Conservation (phyloP, 108 stramenopile genomes). For the Chaetoceros tenuissimus region DNA sequence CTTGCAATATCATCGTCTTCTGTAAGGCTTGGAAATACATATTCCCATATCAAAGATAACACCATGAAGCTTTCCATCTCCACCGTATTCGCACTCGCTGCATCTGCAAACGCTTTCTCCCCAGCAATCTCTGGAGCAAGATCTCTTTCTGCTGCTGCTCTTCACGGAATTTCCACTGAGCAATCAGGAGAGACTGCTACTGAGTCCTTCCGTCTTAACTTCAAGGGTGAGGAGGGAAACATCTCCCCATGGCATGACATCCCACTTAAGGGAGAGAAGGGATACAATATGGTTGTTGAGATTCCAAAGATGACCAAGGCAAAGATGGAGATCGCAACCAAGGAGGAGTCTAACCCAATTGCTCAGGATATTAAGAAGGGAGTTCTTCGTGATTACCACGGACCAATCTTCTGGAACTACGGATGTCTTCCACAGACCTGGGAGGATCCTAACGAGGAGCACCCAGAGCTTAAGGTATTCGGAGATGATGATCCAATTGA, state of each 20-base stretch:
- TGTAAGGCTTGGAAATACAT: too few relatives aligned
- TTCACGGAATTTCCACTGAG: slow-evolving; percentile 44
- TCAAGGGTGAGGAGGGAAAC: slow-evolving; percentile 44
- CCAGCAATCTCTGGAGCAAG: neutral
- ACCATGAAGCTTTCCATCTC: slow-evolving; percentile 3
- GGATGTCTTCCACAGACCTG: slow-evolving; percentile 99
- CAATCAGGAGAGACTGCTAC: slow-evolving; percentile 57
- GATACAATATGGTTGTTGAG: slow-evolving; percentile 94
- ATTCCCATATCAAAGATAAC: neutral
- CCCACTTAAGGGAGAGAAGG: slow-evolving; percentile 43
- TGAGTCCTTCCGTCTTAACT: slow-evolving; percentile 79
- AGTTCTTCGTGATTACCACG: slow-evolving; percentile 95
- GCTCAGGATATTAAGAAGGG: slow-evolving; percentile 99
- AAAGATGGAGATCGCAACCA: slow-evolving; percentile 98
- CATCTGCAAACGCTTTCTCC: slow-evolving; percentile 1
- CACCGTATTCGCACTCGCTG: neutral
- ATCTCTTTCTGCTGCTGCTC: slow-evolving; percentile 30
- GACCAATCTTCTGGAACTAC: slow-evolving; percentile 99
- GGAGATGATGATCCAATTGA: slow-evolving; percentile 99
- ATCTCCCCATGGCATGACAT: slow-evolving; percentile 89
- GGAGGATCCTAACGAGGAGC: slow-evolving; percentile 90
- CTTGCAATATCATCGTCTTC: neutral
- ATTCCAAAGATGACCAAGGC: slow-evolving; percentile 98
- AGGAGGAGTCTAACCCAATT: slow-evolving; percentile 95
- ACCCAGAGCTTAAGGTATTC: slow-evolving; percentile 88